Percentiles rank a stretch among this genome's conserved stretches.
Conservation (phyloP, 2,329 filamentous ascomycete genomes). For the Simplicillium sp. region DNA sequence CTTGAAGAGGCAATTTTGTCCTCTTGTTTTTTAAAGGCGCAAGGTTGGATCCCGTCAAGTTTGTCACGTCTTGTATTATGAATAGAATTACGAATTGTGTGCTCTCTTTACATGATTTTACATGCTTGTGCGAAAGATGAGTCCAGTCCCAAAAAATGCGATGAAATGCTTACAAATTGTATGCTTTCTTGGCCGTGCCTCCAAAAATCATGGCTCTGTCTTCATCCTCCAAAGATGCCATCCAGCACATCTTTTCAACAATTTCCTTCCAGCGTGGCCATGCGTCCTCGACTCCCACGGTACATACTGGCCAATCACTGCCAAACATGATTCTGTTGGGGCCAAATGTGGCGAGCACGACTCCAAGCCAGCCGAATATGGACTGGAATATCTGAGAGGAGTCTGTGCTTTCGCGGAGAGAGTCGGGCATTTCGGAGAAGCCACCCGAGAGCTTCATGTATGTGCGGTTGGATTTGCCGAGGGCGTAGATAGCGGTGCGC, state of each 20-base stretch:
- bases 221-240: constrained; percentile 49
- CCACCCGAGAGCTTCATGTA: constrained; percentile 89
- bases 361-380: constrained; percentile 61
- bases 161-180: constrained; percentile 34
- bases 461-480: constrained; percentile 55
- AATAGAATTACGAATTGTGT: neutral
- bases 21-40: too few species aligned
- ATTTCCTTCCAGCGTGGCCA: constrained; percentile 71
- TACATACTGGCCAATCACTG: constrained; percentile 90
- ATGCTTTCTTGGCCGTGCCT: constrained; percentile 63
- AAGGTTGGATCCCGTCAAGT: too few species aligned
- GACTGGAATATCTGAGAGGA: constrained; percentile 51
- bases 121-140: neutral
- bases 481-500: constrained; percentile 57
- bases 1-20: too few species aligned
- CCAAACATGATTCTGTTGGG: constrained; percentile 74
- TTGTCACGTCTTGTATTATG: too few species aligned
- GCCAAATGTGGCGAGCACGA: constrained; percentile 64
- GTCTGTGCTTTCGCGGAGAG: constrained; percentile 30
- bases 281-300: constrained; percentile 45
- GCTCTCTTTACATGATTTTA: neutral
- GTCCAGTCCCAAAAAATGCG: too few species aligned
- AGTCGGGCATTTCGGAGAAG: constrained; percentile 66
- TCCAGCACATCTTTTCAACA: constrained; percentile 57
- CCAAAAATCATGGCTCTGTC: constrained; percentile 62